Conservation (phyloP, 805 yeast genomes). For the Wickerhamiella australiensis region DNA sequence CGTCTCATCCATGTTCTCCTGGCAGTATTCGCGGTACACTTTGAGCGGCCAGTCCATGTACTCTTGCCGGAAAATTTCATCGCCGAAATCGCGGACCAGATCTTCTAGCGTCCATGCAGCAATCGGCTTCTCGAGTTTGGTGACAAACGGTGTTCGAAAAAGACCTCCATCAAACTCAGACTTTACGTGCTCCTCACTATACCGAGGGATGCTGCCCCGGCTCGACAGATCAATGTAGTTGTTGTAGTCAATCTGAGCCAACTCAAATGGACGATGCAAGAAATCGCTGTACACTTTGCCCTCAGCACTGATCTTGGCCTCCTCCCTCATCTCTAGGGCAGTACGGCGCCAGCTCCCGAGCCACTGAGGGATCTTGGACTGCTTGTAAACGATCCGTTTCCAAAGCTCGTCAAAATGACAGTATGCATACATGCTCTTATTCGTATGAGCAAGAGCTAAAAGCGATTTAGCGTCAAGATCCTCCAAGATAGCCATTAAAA, state of each 20-base stretch:
- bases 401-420: constrained; percentile 69
- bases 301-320: constrained; percentile 17
- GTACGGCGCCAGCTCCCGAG: constrained; percentile 72
- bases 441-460: constrained; percentile 41
- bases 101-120: constrained; percentile 54
- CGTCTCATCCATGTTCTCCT: constrained; percentile 58
- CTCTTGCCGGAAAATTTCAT: constrained; percentile 66
- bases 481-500: constrained; percentile 42
- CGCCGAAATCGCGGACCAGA: constrained; percentile 43
- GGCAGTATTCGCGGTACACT: constrained; percentile 49
- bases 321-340: constrained; percentile 29
- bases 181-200: constrained; percentile 33
- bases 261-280: constrained; percentile 73
- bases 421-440: constrained; percentile 60
- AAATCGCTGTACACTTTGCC: constrained; percentile 56
- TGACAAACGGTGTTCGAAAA: constrained; percentile 53
- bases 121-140: constrained; percentile 34
- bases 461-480: constrained; percentile 42
- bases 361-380: constrained; percentile 40
- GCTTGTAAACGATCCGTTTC: constrained; percentile 45
- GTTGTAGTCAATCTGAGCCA: constrained; percentile 55
- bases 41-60: constrained; percentile 66
- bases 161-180: constrained; percentile 37
- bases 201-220: constrained; percentile 12
- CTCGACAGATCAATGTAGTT: constrained; percentile 33